Evolutionary conservation across 2,329 filamentous ascomycete genomes (phyloP).

Genomic region (Cyphellophora europaea): DNA sequence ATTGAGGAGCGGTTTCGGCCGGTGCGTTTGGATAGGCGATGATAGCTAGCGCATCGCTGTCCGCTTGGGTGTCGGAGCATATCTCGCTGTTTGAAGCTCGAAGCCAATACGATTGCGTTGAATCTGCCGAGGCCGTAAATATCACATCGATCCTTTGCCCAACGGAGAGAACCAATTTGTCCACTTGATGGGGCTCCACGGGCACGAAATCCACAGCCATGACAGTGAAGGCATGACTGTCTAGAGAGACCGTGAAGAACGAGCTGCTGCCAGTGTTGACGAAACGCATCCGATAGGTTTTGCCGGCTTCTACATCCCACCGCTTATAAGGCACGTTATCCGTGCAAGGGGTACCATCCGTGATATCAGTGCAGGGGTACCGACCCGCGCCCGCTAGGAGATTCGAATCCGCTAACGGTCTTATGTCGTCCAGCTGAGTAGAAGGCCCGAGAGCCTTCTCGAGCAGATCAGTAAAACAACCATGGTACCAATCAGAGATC

Average conservation of each 20-base stretch:
- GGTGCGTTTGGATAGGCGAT: slow-evolving; percentile 57
- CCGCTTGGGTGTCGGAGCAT: slow-evolving; percentile 38
- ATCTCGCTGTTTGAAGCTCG: slow-evolving; percentile 24
- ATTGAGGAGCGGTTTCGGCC: slow-evolving; percentile 39
- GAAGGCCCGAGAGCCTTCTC: slow-evolving; percentile 10
- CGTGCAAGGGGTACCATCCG: slow-evolving; percentile 10
- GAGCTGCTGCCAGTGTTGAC: slow-evolving; percentile 30
- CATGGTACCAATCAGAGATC: slow-evolving; percentile 18
- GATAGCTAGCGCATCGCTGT: slow-evolving; percentile 48
- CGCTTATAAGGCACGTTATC: slow-evolving; percentile 17
- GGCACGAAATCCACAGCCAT: slow-evolving; percentile 35
- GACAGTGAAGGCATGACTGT: slow-evolving; percentile 28
- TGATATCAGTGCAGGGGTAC: slow-evolving; percentile 13
- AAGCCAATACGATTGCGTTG: slow-evolving; percentile 26
- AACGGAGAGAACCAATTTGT: slow-evolving; percentile 51
- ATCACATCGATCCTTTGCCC: slow-evolving; percentile 37
- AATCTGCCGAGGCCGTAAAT: slow-evolving; percentile 19
- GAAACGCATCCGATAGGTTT: slow-evolving; percentile 29
- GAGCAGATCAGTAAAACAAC: slow-evolving; percentile 10
- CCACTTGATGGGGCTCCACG: slow-evolving; percentile 44
- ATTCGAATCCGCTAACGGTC: slow-evolving; percentile 14
- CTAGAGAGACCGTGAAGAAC: slow-evolving; percentile 25
- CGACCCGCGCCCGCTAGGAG: slow-evolving; percentile 18
- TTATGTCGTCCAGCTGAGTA: slow-evolving; percentile 12
- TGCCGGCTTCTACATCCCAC: slow-evolving; percentile 22